phyloP scores from a whole-genome alignment of 1,139 yeast genomes.

The Taphrina deformans region DNA sequence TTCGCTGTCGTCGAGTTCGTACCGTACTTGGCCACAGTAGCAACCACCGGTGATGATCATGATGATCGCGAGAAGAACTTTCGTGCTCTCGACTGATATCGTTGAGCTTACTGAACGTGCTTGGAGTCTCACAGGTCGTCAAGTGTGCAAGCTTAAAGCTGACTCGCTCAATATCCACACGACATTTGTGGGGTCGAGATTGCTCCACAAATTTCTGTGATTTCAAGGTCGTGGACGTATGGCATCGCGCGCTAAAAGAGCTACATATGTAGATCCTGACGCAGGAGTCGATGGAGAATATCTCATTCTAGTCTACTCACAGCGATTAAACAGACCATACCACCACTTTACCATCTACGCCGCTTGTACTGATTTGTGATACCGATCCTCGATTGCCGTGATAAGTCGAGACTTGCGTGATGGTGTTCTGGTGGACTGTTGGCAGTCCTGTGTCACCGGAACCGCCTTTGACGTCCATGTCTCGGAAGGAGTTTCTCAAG shows the following conservation, averaged over 20 bases:
- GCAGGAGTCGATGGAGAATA: too few species aligned
- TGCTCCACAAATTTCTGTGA: neutral
- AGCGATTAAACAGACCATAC: conserved; percentile 25
- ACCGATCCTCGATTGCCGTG: conserved; percentile 22
- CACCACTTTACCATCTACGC: conserved; percentile 35
- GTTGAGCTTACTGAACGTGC: too few species aligned
- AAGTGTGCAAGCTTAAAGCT: too few species aligned
- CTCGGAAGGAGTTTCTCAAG: conserved; percentile 93
- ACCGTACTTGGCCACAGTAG: conserved; percentile 2
- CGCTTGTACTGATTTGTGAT: conserved; percentile 32
- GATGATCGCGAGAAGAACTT: too few species aligned
- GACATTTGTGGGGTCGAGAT: neutral
- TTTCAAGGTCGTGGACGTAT: too few species aligned
- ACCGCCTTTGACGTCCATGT: conserved; percentile 75
- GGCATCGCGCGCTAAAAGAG: too few species aligned
- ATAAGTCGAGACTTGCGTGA: conserved; percentile 44
- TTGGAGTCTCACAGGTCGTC: too few species aligned
- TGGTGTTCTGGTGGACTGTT: conserved; percentile 90
- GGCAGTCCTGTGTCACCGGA: conserved; percentile 53
- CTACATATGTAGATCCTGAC: too few species aligned
- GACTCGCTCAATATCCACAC: too few species aligned
- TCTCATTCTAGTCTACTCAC: too few species aligned
- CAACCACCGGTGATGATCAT: conserved; percentile 9
- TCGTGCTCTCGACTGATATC: too few species aligned
- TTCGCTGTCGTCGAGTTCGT: neutral